Base-by-base conservation (phyloP, 2,329 filamentous ascomycete genomes). In the Tolypocladium inflatum region DNA sequence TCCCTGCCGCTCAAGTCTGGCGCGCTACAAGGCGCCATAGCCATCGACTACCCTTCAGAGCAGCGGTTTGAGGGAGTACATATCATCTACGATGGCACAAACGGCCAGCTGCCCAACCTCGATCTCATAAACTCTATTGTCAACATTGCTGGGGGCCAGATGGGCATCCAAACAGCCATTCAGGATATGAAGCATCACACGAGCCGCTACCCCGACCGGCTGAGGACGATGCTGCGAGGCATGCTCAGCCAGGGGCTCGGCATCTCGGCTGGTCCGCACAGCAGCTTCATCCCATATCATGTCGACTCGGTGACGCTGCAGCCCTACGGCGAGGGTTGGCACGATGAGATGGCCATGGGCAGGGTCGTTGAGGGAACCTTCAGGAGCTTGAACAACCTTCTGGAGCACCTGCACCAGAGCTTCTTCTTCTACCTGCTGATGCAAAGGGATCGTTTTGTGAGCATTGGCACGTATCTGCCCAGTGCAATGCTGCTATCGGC, bases 371-470 rank as follows among this genome's bases (percentile, higher is more conserved):
- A 99, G 74, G 91, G 91, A 66, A 83, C 94, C 3, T 96, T 96
- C 71, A 83, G 94, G 66, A 96, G 91, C 71, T 77, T 99, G 73
- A 99, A 99, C 76, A 99, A 99, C 69, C 76, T 99, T 59, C 82
- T 99, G 38, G 94, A 99, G 74, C 92, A 99, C 70, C 80, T 99
- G 61, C 94, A 99, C 71, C 94, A 99, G 75, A 97, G 92, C 71
- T 99, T 99, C 79, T 99, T 99, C 82, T 97, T 99, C 76, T 99
- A 99, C 71, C 79, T 99, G 55, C 80, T 99, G 51, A 91, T 97
- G 84, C 88, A 95, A 64, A 84, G 87, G 37, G 90, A 94, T 66
- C 86, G 92, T 13, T 99, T 99, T 70, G 94, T 97, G 65, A 97
- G 92, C 73, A 99, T 99, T 62, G 94, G 94, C 19, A 99, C 93